phyloP scores from a whole-genome alignment of 2,329 filamentous ascomycete species.

The Penicillium psychrosexuale region DNA sequence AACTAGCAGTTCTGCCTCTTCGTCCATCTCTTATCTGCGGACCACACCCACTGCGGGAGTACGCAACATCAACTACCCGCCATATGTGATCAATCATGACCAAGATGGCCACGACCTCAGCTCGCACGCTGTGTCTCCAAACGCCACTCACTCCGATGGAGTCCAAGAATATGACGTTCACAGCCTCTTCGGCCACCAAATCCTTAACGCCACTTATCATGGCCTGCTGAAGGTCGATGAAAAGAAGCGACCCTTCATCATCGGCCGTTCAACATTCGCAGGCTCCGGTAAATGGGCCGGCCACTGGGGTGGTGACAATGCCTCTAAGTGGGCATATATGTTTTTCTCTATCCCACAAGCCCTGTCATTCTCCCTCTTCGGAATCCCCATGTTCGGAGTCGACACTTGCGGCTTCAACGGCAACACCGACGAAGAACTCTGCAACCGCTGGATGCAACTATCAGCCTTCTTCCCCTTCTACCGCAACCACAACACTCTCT shows the following conservation, averaged over 20 bases:
- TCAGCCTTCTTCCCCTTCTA: conserved; percentile 76
- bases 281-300: conserved; percentile 73
- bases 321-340: conserved; percentile 68
- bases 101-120: conserved; percentile 63
- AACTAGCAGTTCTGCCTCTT: conserved; percentile 27
- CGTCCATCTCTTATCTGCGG: conserved; percentile 51
- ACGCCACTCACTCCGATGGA: conserved; percentile 73
- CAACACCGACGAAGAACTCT: conserved; percentile 67
- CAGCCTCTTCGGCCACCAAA: conserved; percentile 72
- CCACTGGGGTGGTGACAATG: conserved; percentile 80
- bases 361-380: conserved; percentile 69
- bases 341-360: conserved; percentile 75
- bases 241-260: conserved; percentile 74
- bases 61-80: conserved; percentile 68
- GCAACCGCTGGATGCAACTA: conserved; percentile 70
- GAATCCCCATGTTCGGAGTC: conserved; percentile 72
- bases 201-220: conserved; percentile 72
- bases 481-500: conserved; percentile 68
- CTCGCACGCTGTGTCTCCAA: conserved; percentile 69
- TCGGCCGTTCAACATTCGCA: conserved; percentile 76
- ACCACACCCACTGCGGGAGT: conserved; percentile 61
- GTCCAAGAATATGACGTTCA: conserved; percentile 77
- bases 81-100: conserved; percentile 72
- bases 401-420: conserved; percentile 69
- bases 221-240: conserved; percentile 64